Percentiles rank a stretch among this genome's conserved stretches.
These are phyloP conservation scores for Pythium vanterpoolii DNA, from an alignment of 352 stramenopile genomes.

Conservation along the genomic window DNA sequence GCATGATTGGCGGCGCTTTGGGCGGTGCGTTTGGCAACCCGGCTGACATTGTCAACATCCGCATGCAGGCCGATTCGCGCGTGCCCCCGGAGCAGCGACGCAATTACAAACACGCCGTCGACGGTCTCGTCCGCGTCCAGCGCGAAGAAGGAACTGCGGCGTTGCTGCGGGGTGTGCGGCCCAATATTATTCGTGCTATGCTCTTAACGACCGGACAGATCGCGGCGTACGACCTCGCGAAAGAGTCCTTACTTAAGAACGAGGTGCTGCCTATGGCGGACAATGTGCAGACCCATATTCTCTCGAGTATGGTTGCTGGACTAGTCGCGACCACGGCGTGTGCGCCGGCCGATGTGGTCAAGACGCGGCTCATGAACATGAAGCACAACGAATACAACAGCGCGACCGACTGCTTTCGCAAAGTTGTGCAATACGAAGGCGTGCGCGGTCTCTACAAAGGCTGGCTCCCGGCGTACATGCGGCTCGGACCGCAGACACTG, in stretches of 20 bases:
- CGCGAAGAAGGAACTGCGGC: slow-evolving; percentile 60
- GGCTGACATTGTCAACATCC: slow-evolving; percentile 82
- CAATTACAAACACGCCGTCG: slow-evolving; percentile 81
- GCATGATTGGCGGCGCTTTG: slow-evolving; percentile 64
- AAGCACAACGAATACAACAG: slow-evolving; percentile 75
- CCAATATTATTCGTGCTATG: slow-evolving; percentile 85
- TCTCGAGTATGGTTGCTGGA: slow-evolving; percentile 73
- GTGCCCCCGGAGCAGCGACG: slow-evolving; percentile 56
- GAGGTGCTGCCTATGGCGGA: slow-evolving; percentile 44
- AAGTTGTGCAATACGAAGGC: slow-evolving; percentile 74
- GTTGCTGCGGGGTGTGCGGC: slow-evolving; percentile 67
- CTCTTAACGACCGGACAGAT: slow-evolving; percentile 81
- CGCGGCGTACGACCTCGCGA: slow-evolving; percentile 78
- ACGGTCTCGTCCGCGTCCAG: slow-evolving; percentile 61
- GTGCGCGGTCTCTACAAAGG: slow-evolving; percentile 79
- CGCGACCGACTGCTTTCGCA: slow-evolving; percentile 77
- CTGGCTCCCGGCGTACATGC: slow-evolving; percentile 83
- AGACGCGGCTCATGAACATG: slow-evolving; percentile 86
- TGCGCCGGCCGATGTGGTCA: slow-evolving; percentile 76
- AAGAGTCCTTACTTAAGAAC: slow-evolving; percentile 50
- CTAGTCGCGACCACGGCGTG: slow-evolving; percentile 78
- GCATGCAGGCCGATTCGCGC: slow-evolving; percentile 77
- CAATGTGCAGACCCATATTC: slow-evolving; percentile 68
- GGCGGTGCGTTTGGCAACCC: slow-evolving; percentile 69
- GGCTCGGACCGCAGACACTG: slow-evolving; percentile 74